Evolutionary conservation across 495 filamentous ascomycete genomes (phyloP), one percentile per base, ranked within the genome.

Genomic region (Oleoguttula mirabilis): DNA sequence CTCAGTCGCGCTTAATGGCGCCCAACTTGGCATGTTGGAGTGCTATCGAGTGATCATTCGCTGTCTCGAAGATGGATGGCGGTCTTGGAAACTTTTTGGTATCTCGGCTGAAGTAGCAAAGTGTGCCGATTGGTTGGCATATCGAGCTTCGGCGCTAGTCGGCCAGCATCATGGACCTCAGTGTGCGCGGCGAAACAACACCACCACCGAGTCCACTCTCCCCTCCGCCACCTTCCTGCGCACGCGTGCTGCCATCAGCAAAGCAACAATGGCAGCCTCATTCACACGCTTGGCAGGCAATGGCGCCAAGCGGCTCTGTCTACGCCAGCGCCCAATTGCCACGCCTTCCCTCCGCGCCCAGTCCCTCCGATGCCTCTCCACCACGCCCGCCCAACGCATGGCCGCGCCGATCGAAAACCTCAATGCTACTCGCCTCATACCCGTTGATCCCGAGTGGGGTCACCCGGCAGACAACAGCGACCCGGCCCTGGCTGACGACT

Each of bases 251-350:
- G 25, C 28, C 28, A 43, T 30, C 41, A 25, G 17, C 23, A 12
- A 23, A 25, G 11, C 19, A 50, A 61, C 64, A 63, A 84, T 84
- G 80, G 73, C 79, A 60, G 71, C 69, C 45, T 64, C 75, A 21
- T 70, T 83, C 60, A 60, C 72, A 57, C 79, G 80, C 61, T 64
- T 82, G 41, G 69, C 67, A 35, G 5, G 14, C 59, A 63, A 71
- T 60, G 70, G 68, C 64, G 68, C 71, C 60, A 79, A 77, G 67
- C 75, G 75, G 57, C 70, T 82, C 43, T 77, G 68, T 54, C 63
- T 72, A 52, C 68, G 61, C 37, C 25, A 28, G 36, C 55, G 41
- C 37, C 32, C 41, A 47, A 15, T 15, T 34, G 28, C 32, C 50
- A 47, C 54, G 54, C 33, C 40, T 28, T 32, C 41, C 46, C 32